A percentile compares a stretch with the other conserved stretches of the same genome.
These are phyloP conservation scores for Cercis canadensis DNA, from an alignment of 306 rosid species.

Conservation along the genomic window DNA sequence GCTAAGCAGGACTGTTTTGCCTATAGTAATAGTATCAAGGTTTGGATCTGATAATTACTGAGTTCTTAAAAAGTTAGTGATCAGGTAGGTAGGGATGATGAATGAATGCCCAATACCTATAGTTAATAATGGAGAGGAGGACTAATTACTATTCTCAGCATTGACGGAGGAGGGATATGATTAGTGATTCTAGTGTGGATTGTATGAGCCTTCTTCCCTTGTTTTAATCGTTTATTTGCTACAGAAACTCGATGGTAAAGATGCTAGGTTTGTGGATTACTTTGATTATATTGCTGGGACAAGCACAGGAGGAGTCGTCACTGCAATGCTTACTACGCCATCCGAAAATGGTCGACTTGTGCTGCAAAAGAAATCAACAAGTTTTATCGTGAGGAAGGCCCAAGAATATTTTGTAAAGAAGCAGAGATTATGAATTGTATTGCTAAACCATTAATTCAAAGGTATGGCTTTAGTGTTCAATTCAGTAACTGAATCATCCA, in stretches of 20 bases:
- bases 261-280: conserved; percentile 31
- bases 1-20: too few species aligned
- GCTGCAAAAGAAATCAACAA: conserved; percentile 17
- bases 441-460: too few species aligned
- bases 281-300: conserved; percentile 36
- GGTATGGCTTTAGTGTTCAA: too few species aligned
- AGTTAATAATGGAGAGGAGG: too few species aligned
- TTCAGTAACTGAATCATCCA: too few species aligned
- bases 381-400: conserved; percentile 6
- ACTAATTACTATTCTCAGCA: too few species aligned
- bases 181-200: too few species aligned
- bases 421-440: background rate
- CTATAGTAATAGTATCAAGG: background rate
- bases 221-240: background rate
- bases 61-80: too few species aligned
- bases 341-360: conserved; percentile 4
- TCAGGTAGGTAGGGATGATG: too few species aligned
- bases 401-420: conserved; percentile 26
- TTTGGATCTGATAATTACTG: background rate
- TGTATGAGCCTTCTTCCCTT: too few species aligned
- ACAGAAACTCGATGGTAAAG: conserved; percentile 32
- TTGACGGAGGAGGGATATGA: conserved; percentile 32
- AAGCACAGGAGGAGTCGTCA: conserved; percentile 31
- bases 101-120: too few species aligned
- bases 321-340: conserved; percentile 31